Evolutionary conservation across 2,329 filamentous ascomycete species (phyloP).

Genomic region (Teratosphaeria destructans): DNA sequence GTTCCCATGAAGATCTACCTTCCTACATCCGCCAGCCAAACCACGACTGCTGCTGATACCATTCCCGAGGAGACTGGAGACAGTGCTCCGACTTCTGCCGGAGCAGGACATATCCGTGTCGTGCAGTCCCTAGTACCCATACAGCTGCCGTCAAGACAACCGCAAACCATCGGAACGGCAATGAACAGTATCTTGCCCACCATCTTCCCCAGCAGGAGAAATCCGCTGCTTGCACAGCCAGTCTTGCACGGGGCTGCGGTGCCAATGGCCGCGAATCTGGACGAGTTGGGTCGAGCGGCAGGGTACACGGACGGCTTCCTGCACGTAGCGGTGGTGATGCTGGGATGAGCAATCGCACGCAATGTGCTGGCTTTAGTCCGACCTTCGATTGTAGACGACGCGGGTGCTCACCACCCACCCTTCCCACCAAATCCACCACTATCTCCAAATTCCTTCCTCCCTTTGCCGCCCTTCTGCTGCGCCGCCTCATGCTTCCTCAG

Average conservation of each 20-base stretch:
- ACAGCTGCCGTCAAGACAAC: conserved; percentile 37
- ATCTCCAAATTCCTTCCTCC: conserved; percentile 25
- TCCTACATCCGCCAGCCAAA: conserved; percentile 38
- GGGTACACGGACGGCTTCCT: conserved; percentile 91
- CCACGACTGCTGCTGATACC: conserved; percentile 24
- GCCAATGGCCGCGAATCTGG: conserved; percentile 68
- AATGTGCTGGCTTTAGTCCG: not conserved
- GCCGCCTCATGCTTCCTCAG: conserved; percentile 78
- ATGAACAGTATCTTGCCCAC: conserved; percentile 65
- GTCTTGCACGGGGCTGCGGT: conserved; percentile 77
- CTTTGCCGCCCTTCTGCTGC: conserved; percentile 54
- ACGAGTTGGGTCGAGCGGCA: conserved; percentile 71
- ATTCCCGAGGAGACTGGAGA: conserved; percentile 14
- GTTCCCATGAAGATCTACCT: conserved; percentile 86
- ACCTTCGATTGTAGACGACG: not conserved
- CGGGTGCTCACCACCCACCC: conserved; percentile 21
- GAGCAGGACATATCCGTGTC: conserved; percentile 33
- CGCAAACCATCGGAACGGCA: conserved; percentile 64
- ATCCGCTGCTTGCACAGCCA: conserved; percentile 71
- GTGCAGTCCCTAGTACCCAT: conserved; percentile 64
- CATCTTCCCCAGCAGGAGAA: conserved; percentile 78
- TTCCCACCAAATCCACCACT: conserved; percentile 26
- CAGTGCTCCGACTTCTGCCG: conserved; percentile 6
- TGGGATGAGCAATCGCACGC: conserved; percentile 33
- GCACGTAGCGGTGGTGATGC: conserved; percentile 67